Base-by-base conservation (phyloP, 2,329 filamentous ascomycete genomes). In the Zymoseptoria pseudotritici region DNA sequence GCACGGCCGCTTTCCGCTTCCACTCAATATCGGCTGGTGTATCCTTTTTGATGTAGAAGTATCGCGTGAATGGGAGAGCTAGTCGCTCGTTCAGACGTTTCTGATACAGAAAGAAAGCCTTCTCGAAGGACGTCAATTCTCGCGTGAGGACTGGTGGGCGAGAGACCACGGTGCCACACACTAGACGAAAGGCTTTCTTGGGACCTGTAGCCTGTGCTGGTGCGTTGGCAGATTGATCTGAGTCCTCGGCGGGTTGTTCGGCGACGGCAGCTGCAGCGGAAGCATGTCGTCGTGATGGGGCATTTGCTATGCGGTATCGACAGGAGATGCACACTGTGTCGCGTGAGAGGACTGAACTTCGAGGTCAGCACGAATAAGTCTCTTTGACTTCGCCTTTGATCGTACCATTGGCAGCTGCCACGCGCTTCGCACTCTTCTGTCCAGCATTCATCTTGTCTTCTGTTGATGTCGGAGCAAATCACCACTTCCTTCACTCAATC, bases 21-120 rank as follows among this genome's bases (percentile, higher is more conserved):
- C 91, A 97, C 78, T 97, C 92, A 55, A 91, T 80, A 66, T 92
- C 89, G 8, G 85, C 82, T 1, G 91, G 87, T 10, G 92, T 96
- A 72, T 90, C 90, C 67, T 86, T 86, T 80, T 96, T 96, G 83
- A 92, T 96, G 82, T 96, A 99, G 78, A 97, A 94, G 73, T 89
- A 89, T 66, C 89, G 86, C 59, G 89, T 89, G 75, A 97, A 99
- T 1, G 92, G 90, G 4, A 94, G 83, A 20, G 87, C 86, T 56
- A 96, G 82, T 51, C 94, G 89, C 80, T 99, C 94, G 76, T 97
- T 96, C 62, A 99, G 83, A 13, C 94, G 91, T 70, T 93, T 93
- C 79, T 99, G 94, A 79, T 99, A 99, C 74, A 99, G 91, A 81
- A 88, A 96, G 78, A 88, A 97, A 65, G 93, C 83, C 72, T 91